Base-by-base conservation (phyloP, 208 protist species). In the Spongospora subterranea region DNA sequence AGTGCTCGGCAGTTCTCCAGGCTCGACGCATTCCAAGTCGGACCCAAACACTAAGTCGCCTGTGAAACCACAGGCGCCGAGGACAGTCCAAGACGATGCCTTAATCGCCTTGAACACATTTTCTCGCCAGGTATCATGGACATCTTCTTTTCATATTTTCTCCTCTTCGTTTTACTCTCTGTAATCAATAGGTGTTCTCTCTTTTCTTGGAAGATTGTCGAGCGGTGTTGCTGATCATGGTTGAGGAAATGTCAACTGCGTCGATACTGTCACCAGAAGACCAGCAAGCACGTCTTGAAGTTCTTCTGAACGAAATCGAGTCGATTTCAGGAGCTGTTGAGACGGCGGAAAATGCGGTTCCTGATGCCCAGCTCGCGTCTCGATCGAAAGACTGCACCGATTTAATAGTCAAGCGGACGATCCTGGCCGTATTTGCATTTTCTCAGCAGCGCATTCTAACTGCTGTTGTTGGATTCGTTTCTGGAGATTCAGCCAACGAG, bases 21-120 rank as follows among this genome's bases (percentile, higher is more conserved):
- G n/a, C n/a, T n/a, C n/a, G n/a, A n/a, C n/a, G n/a, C n/a, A n/a
- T n/a, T n/a, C n/a, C n/a, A n/a, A n/a, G n/a, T n/a, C n/a, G n/a
- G n/a, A n/a, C n/a, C n/a, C n/a, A n/a, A n/a, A n/a, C n/a, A n/a
- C n/a, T n/a, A n/a, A n/a, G n/a, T n/a, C n/a, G n/a, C n/a, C n/a
- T n/a, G n/a, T n/a, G 50, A 24, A 60, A 60, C 50, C 6, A 24
- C 50, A 60, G 50, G 50, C 24, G 50, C 50, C 50, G 50, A 35
- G 71, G 13, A 82, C 71, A n/a, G n/a, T 82, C 35, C 71, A 43
- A 6, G 71, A 82, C n/a, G 71, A 82, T 43, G 71, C 71, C 35
- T n/a, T 82, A 13, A 35, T 43, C 35, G 71, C 71, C n/a, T 35
- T 82, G 6, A 82, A 43, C n/a, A 20, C 71, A 17, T 82, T 82